Conservation (phyloP, 148 eudicot genomes). For the Vaccinium corymbosum region DNA sequence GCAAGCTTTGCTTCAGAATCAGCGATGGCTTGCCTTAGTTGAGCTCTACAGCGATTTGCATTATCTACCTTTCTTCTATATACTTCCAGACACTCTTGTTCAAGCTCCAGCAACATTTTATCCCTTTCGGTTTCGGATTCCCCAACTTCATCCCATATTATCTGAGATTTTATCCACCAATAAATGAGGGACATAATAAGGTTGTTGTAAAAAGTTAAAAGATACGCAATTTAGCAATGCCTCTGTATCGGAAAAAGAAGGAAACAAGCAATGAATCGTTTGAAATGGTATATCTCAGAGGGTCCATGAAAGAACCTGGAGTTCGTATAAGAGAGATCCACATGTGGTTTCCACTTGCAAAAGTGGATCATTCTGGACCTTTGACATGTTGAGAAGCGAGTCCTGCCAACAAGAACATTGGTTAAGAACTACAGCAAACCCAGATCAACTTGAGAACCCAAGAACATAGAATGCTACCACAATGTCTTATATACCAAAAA, state of each 20-base stretch:
- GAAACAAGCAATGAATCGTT: background rate
- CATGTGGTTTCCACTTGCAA: constrained; percentile 52
- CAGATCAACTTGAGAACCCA: constrained; percentile 10
- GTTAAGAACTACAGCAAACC: background rate
- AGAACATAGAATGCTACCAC: background rate
- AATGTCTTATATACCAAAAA: background rate
- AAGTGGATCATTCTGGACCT: constrained; percentile 33
- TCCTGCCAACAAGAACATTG: constrained; percentile 18
- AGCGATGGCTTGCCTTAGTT: constrained; percentile 57
- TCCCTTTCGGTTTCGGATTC: constrained; percentile 50
- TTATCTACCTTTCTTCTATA: constrained; percentile 60
- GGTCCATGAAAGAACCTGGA: constrained; percentile 38
- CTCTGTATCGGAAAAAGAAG: background rate
- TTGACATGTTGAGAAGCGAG: constrained; percentile 30
- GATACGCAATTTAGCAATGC: background rate
- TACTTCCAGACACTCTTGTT: constrained; percentile 59
- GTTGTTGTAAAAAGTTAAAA: background rate
- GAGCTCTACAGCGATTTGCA: constrained; percentile 59
- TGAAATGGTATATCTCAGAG: background rate
- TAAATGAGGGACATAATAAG: background rate
- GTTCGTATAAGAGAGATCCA: constrained; percentile 55
- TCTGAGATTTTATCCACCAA: constrained; percentile 24
- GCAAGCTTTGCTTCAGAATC: constrained; percentile 68
- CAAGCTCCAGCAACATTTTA: constrained; percentile 55
- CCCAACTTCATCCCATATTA: constrained; percentile 70